Evolutionary conservation across 225 moss, liverwort and hornwort species (phyloP).

Genomic region (Anthoceros angustus): DNA sequence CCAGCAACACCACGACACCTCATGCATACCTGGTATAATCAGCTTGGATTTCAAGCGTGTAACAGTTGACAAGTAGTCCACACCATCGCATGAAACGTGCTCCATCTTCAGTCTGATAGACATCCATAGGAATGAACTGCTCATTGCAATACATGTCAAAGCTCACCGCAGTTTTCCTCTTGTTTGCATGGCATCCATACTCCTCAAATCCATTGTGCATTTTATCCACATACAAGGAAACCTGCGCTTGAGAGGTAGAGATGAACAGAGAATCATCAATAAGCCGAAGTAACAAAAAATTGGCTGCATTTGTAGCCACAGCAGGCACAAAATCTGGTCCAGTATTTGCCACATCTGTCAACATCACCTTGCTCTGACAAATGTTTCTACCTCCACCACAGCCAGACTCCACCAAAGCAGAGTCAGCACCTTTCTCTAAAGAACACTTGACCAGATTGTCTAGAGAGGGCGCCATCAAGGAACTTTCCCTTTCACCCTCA

Average conservation of each 20-base stretch:
- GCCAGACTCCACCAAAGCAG: background rate
- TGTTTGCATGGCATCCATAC: conserved; percentile 87
- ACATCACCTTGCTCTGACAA: background rate
- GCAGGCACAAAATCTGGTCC: background rate
- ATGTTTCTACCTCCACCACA: background rate
- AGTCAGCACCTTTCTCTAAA: background rate
- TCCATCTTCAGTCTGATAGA: conserved; percentile 72
- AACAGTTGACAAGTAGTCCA: conserved; percentile 86
- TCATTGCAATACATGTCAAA: conserved; percentile 42
- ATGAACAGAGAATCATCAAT: conserved; percentile 94
- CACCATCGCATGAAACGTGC: conserved; percentile 95
- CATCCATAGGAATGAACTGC: conserved; percentile 27
- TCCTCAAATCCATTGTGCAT: conserved; percentile 86
- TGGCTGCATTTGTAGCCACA: conserved; percentile 9
- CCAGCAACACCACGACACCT: background rate
- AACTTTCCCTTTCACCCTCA: background rate
- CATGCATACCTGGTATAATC: conserved; percentile 72
- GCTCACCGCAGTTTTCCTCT: conserved; percentile 63
- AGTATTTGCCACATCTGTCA: background rate
- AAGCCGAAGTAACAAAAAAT: conserved; percentile 48
- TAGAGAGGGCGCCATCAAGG: background rate
- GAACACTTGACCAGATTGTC: background rate
- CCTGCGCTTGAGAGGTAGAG: conserved; percentile 58
- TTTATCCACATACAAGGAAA: conserved; percentile 49
- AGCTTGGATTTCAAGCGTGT: conserved; percentile 90